phyloP scores from a whole-genome alignment of 148 eudicot genomes.

The Persicaria maculosa region DNA sequence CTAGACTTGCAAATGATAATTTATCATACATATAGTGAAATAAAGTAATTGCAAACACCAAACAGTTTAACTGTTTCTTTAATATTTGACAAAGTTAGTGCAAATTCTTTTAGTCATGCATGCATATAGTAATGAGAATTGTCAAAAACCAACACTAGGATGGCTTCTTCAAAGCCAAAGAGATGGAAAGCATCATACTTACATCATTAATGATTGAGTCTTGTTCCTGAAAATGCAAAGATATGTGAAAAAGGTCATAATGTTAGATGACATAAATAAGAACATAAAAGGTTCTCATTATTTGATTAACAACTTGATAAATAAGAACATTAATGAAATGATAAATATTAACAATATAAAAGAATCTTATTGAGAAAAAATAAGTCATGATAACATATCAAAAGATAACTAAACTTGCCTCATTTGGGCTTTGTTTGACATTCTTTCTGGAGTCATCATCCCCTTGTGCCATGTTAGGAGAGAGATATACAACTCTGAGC shows the following conservation, averaged over 20 bases:
- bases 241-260: background rate
- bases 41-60: background rate
- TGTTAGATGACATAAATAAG: background rate
- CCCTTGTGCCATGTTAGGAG: slow-evolving; percentile 28
- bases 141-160: background rate
- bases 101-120: background rate
- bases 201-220: slow-evolving; percentile 6
- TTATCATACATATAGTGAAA: background rate
- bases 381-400: background rate
- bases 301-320: background rate
- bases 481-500: slow-evolving; percentile 59
- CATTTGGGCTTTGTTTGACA: slow-evolving; percentile 30
- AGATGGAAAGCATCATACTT: slow-evolving; percentile 7
- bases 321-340: background rate
- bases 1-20: background rate
- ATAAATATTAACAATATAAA: background rate
- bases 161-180: background rate
- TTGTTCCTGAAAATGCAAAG: background rate
- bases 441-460: slow-evolving; percentile 34
- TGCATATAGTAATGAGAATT: background rate
- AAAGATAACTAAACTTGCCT: slow-evolving; percentile 38
- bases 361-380: background rate
- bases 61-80: too few relatives aligned
- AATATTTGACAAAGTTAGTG: background rate
- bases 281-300: background rate